These are phyloP conservation scores for Phalaenopsis equestris DNA, from an alignment of 106 monocot species.

Conservation along the genomic window DNA sequence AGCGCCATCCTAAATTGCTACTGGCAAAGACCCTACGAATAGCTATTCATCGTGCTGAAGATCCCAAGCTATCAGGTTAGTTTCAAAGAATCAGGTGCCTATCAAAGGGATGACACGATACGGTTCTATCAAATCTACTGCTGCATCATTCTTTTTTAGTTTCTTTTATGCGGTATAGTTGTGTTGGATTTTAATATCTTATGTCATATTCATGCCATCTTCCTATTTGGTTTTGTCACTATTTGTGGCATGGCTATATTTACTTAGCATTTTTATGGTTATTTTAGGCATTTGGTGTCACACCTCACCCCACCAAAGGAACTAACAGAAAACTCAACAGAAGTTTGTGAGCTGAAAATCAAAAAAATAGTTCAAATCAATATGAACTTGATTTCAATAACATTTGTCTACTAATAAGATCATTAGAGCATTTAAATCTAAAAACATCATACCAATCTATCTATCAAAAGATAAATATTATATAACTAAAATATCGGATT, in stretches of 20 bases:
- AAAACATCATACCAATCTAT: too few species aligned
- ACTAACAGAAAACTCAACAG: too few species aligned
- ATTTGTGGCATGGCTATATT: not conserved
- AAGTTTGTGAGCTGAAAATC: too few species aligned
- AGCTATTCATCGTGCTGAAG: conserved; percentile 59
- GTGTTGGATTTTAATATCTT: not conserved
- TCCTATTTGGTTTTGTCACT: not conserved
- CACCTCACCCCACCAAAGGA: too few species aligned
- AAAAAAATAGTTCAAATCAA: too few species aligned
- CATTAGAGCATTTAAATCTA: too few species aligned
- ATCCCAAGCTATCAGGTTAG: conserved; percentile 66
- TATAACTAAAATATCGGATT: too few species aligned
- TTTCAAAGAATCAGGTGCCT: not conserved
- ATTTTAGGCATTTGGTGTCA: not conserved
- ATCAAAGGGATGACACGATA: not conserved
- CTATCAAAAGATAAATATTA: too few species aligned
- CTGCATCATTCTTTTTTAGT: not conserved
- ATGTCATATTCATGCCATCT: not conserved
- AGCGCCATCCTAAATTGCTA: conserved; percentile 47
- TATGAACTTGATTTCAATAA: too few species aligned
- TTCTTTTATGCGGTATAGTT: not conserved
- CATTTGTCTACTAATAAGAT: too few species aligned
- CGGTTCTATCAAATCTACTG: not conserved
- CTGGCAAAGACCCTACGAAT: conserved; percentile 70
- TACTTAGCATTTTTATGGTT: not conserved